Conservation (phyloP, 225 moss, liverwort and hornwort species). For the Physcomitrium patens region DNA sequence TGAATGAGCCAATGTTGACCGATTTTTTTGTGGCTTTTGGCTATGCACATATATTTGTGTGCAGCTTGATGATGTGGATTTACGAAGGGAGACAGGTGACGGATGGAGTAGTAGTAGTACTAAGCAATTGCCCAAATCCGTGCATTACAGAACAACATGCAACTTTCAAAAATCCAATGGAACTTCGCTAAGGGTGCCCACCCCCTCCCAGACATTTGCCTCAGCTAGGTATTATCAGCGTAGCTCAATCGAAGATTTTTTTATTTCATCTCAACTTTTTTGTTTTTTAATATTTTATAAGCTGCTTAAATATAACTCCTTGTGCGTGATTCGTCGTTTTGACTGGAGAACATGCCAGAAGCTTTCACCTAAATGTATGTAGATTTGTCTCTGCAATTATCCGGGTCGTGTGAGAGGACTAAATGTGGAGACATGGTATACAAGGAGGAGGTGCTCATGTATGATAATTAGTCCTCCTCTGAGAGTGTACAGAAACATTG, state of each 20-base stretch:
- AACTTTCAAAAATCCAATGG: slow-evolving; percentile 56
- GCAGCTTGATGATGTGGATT: slow-evolving; percentile 69
- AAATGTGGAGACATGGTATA: too few species aligned
- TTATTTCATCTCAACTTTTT: background rate
- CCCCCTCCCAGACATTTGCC: slow-evolving; percentile 69
- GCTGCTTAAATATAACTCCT: too few species aligned
- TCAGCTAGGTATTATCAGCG: slow-evolving; percentile 72
- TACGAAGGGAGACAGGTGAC: slow-evolving; percentile 61
- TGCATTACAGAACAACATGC: slow-evolving; percentile 56
- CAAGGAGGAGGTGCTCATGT: too few species aligned
- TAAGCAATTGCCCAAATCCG: slow-evolving; percentile 41
- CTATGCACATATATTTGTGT: slow-evolving; percentile 46
- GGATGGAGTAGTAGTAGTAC: slow-evolving; percentile 47
- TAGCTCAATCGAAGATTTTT: slow-evolving; percentile 5
- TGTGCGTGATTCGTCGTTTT: too few species aligned
- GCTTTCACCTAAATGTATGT: too few species aligned
- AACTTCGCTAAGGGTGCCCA: slow-evolving; percentile 55
- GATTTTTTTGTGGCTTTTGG: slow-evolving; percentile 37
- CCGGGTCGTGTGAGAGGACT: too few species aligned
- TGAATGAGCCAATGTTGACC: slow-evolving; percentile 32
- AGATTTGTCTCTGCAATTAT: too few species aligned
- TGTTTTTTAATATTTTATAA: too few species aligned
- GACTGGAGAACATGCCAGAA: too few species aligned
- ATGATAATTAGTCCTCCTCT: too few species aligned
- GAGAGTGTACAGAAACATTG: too few species aligned